Conservation (phyloP, 495 filamentous ascomycete species). For the Darksidea phi region DNA sequence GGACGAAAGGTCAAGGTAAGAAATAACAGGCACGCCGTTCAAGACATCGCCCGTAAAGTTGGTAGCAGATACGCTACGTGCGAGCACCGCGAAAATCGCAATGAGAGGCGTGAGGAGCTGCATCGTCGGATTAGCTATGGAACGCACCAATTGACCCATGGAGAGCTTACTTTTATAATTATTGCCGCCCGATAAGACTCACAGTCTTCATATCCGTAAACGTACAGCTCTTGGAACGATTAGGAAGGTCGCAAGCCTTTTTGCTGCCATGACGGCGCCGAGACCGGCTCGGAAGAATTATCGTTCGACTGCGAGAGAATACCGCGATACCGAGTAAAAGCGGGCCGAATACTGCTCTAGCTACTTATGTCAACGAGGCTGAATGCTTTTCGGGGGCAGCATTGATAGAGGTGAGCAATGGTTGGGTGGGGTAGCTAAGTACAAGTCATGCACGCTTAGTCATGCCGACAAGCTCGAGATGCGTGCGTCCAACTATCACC, state of each 20-base stretch:
- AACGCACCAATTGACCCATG: neutral
- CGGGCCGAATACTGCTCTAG: too few relatives aligned
- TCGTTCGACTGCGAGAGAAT: neutral
- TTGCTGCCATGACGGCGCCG: neutral
- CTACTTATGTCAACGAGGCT: too few relatives aligned
- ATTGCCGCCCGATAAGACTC: neutral
- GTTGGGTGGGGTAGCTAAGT: too few relatives aligned
- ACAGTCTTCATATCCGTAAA: neutral
- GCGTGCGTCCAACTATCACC: too few relatives aligned
- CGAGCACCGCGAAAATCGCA: neutral
- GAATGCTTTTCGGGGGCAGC: too few relatives aligned
- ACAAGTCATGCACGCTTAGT: too few relatives aligned
- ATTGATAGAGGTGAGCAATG: too few relatives aligned
- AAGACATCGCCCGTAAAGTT: constrained; percentile 2
- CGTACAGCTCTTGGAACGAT: neutral
- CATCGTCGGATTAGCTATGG: neutral
- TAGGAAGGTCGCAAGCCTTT: constrained; percentile 1
- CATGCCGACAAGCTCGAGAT: too few relatives aligned
- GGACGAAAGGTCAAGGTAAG: neutral
- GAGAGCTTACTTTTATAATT: neutral
- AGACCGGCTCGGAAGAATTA: neutral
- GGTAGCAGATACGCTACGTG: neutral
- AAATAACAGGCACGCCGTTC: constrained; percentile 2
- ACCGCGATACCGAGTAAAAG: neutral
- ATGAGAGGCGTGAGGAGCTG: neutral